phyloP scores from a whole-genome alignment of 2,329 filamentous ascomycete genomes.

The Aspergillus awamori region DNA sequence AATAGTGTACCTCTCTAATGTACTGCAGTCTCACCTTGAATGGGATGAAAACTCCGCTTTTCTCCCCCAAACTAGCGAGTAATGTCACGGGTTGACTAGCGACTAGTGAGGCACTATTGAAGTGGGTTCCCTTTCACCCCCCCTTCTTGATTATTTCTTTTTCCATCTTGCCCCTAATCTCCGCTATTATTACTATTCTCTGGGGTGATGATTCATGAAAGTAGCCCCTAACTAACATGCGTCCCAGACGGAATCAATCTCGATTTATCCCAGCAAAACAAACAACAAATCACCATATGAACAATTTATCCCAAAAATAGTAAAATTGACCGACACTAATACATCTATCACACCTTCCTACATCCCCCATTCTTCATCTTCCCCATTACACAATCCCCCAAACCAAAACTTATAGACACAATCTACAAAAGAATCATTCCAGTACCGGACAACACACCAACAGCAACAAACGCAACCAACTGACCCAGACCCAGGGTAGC shows the following conservation, averaged over 20 bases:
- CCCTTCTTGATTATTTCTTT: neutral
- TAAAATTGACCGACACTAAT: neutral
- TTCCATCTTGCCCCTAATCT: no score
- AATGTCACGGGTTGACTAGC: no score
- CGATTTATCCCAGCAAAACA: no score
- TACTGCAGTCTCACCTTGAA: no score
- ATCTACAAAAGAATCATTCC: constrained; percentile 49
- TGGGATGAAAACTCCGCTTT: no score
- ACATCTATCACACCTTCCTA: neutral
- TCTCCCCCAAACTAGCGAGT: no score
- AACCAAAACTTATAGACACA: neutral
- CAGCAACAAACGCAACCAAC: constrained; percentile 42
- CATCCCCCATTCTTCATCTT: neutral
- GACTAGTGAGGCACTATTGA: neutral
- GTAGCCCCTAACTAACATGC: no score
- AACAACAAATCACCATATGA: no score
- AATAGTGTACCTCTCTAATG: no score
- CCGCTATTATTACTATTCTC: neutral
- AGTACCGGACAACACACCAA: constrained; percentile 43
- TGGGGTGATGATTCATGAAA: neutral
- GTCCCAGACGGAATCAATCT: no score
- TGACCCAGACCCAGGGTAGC: constrained; percentile 40
- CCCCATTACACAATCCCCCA: neutral
- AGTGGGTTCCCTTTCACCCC: neutral
- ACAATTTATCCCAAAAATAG: neutral